Base-by-base conservation (phyloP, 495 filamentous ascomycete species). In the Hyaloscypha variabilis region DNA sequence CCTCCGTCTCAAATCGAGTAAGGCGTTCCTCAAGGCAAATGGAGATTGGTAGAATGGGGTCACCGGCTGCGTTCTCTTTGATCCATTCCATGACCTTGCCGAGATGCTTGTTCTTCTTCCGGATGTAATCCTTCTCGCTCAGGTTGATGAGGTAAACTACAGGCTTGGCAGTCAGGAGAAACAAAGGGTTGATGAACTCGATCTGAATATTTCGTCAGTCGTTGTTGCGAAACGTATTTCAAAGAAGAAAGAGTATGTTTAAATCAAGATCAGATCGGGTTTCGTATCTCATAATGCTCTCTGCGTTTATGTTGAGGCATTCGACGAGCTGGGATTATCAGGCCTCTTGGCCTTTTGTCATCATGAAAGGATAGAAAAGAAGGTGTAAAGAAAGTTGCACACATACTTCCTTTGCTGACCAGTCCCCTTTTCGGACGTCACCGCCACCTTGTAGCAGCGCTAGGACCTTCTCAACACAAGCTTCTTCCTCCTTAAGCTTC, bases 241-340 rank as follows among this genome's bases (percentile, higher is more conserved):
- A 67, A 62, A 66, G 67, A 57, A 68, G 69, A 67, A 74, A 72
- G 67, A 67, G 52, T 74, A 69, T 72, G 63, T 81, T 70, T 80
- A 34, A 26, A 36, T 60, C n/a, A n/a, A 36, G 53, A 62, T 72
- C 83, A 85, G 82, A 82, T 70, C 66, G 74, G 69, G 74, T 67
- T 80, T 77, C 81, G 89, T 78, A 88, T 97, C 91, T 96, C 95
- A 98, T 78, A 71, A 86, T 73, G 62, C 71, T 67, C 71, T 71
- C 71, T 70, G 62, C 71, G 82, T 85, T 81, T 82, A 81, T 76
- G 70, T 75, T 83, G 85, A 88, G 89, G 82, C 86, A 87, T 88
- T 73, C 95, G 87, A 96, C 88, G 95, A 99, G 95, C 95, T 99
- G 95, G 95, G 95, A 91, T 97, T 93, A 91, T 82, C 89, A 90